These are phyloP conservation scores for Aspergillus novofumigatus DNA, from an alignment of 2,329 filamentous ascomycete species.

Conservation along the genomic window DNA sequence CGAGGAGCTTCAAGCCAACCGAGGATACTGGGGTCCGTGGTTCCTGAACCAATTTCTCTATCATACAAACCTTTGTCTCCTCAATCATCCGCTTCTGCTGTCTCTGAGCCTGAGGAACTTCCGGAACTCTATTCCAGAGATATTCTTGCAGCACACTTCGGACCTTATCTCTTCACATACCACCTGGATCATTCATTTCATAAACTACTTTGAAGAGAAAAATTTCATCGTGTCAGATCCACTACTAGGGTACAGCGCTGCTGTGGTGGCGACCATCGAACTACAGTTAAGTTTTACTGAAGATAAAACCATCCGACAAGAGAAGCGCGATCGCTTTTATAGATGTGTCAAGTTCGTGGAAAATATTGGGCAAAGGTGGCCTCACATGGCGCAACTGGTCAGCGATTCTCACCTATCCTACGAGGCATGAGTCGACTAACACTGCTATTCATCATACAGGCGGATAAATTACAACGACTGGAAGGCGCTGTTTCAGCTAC, in stretches of 20 bases:
- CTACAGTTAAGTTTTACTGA: slow-evolving; percentile 52
- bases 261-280: slow-evolving; percentile 52
- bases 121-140: slow-evolving; percentile 50
- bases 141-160: slow-evolving; percentile 52
- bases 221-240: slow-evolving; percentile 46
- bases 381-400: slow-evolving; percentile 44
- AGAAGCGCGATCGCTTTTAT: slow-evolving; percentile 43
- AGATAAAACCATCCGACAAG: slow-evolving; percentile 32
- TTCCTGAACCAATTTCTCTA: slow-evolving; percentile 52
- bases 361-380: slow-evolving; percentile 41
- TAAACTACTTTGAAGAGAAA: slow-evolving; percentile 46
- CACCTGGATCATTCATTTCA: slow-evolving; percentile 52
- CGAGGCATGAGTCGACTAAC: neutral
- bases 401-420: slow-evolving; percentile 2
- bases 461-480: slow-evolving; percentile 40
- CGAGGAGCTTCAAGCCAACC: slow-evolving; percentile 42
- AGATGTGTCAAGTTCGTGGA: slow-evolving; percentile 46
- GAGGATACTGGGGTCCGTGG: slow-evolving; percentile 53
- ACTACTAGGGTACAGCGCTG: slow-evolving; percentile 48
- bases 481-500: slow-evolving; percentile 44
- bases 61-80: slow-evolving; percentile 49
- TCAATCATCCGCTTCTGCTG: slow-evolving; percentile 53
- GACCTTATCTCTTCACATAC: slow-evolving; percentile 50
- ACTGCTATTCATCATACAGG: slow-evolving; percentile 24
- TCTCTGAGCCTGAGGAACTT: slow-evolving; percentile 52